Base-by-base conservation (phyloP, 495 filamentous ascomycete genomes). In the Neurospora cerealis region DNA sequence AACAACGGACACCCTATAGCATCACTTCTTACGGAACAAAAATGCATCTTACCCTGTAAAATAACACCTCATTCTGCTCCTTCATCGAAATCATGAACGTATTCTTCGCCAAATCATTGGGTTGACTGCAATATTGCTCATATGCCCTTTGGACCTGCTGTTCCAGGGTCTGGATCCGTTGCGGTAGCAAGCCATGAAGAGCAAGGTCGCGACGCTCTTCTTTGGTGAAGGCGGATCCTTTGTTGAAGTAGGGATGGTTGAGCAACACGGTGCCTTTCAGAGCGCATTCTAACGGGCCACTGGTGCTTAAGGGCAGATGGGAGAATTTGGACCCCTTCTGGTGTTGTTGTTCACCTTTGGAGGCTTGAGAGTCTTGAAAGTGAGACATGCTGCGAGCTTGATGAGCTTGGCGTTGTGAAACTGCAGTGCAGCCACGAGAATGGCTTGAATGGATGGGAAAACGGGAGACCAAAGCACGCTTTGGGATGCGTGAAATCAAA, bases 11-110 rank as follows among this genome's bases (percentile, higher is more conserved):
- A 21, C n/a, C 2, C 15, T 0, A 44, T 19, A 21, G 6, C 8
- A n/a, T 66, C 24, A 69, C 41, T 54, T 24, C 38, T 19, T 2
- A 21, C 44, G 9, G 19, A 37, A 38, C 7, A 8, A 38, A 71
- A 28, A 38, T 21, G 7, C 19, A 34, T 46, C 75, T 37, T 42
- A 91, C 91, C 78, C 83, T 89, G 76, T 91, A 95, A 76, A 90
- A 95, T 10, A 95, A 80, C 8, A 94, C 92, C 70, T 91, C 86
- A 83, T 94, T 97, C 81, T 97, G 94, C 72, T 92, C 88, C 79
- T 93, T 93, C 87, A 97, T 86, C 74, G 92, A 94, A 0, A 91
- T 92, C 88, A 97, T 87, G 76, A 96, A 95, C 0, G 92, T 93
- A 72, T 96, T 95, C 84, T 95, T 95, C 10, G 89, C 90, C 62